Base-by-base conservation (phyloP, 2,329 filamentous ascomycete species). In the Ophiostoma tasmaniense region DNA sequence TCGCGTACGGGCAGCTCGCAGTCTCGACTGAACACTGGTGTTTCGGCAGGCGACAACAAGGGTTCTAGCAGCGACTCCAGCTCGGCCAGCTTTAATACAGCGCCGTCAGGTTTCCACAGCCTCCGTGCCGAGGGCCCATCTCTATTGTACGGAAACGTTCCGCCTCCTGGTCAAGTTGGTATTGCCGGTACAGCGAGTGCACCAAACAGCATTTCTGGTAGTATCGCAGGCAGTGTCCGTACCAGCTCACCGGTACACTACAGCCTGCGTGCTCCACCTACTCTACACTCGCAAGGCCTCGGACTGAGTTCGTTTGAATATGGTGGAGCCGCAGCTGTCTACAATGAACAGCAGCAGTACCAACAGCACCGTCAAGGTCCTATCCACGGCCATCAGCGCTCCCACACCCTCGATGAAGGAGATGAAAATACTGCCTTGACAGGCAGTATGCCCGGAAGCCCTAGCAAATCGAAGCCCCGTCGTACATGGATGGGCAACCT, bases 401-500 rank as follows among this genome's bases (percentile, higher is more conserved):
- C 61, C 20, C 20, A 35, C 3, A 64, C 61, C 8, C 17, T 64
- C 4, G 61, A 64, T 11, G 30, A 37, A 14, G 33, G 61, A 33
- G 73, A 76, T 20, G 74, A 76, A 7, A 72, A 74, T 10, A 71
- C 74, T 22, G 69, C 75, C n/a, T 80, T 70, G 2, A 62, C 84
- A 1, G 81, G 84, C 0, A 85, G 84, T 67, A 80, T 69, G 1
- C 55, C 84, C 1, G 81, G 84, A 0, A 86, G 84, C 67, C 82
- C 88, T 25, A 86, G 85, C 75, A 84, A 88, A 79, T 79, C 74
- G 14, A 88, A 86, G 74, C 79, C 82, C 73, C 78, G 82, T 3
- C 79, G 83, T n/a, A 84, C 84, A 30, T 91, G 89, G 87, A 80
- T 93, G 13, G 89, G 89, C 28, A 90, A 87, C 65, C 77, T 93